A percentile compares a stretch with the other conserved stretches of the same genome.
Evolutionary conservation across 2,329 filamentous ascomycete species (phyloP).

Genomic region (Fusarium acutatum): DNA sequence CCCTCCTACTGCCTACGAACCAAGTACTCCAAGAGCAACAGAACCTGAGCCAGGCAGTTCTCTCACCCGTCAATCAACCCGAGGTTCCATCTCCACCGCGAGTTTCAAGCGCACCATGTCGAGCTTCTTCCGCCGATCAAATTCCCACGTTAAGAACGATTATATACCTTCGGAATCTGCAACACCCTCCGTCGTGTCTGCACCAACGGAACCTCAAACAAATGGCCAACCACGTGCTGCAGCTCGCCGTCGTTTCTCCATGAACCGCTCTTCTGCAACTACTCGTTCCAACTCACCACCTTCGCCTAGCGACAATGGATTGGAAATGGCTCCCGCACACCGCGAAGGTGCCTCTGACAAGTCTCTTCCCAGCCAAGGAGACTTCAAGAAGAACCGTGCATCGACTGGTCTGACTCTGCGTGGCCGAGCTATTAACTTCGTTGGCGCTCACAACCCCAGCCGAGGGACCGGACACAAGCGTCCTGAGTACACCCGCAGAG

Average conservation of each 20-base stretch:
- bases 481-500: slow-evolving; percentile 45
- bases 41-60: slow-evolving; percentile 43
- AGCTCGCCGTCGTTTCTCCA: slow-evolving; percentile 54
- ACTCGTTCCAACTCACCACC: slow-evolving; percentile 61
- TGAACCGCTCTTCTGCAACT: slow-evolving; percentile 55
- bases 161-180: slow-evolving; percentile 37
- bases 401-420: slow-evolving; percentile 61
- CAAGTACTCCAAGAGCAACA: slow-evolving; percentile 35
- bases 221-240: slow-evolving; percentile 41
- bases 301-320: slow-evolving; percentile 55
- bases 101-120: slow-evolving; percentile 61
- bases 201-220: slow-evolving; percentile 39
- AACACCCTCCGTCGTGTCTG: slow-evolving; percentile 38
- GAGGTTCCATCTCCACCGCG: slow-evolving; percentile 53
- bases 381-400: slow-evolving; percentile 62
- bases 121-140: slow-evolving; percentile 57
- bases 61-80: slow-evolving; percentile 52
- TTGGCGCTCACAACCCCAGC: slow-evolving; percentile 42
- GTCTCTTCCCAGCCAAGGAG: slow-evolving; percentile 52
- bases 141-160: slow-evolving; percentile 44
- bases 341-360: slow-evolving; percentile 37
- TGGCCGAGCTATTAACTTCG: slow-evolving; percentile 59
- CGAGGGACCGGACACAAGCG: slow-evolving; percentile 30
- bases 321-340: slow-evolving; percentile 51
- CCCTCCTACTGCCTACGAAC: slow-evolving; percentile 27